Percentiles rank a stretch among this genome's conserved stretches.
These are phyloP conservation scores for Musa troglodytarum DNA, from an alignment of 176 grass and related monocot genomes.

Conservation along the genomic window DNA sequence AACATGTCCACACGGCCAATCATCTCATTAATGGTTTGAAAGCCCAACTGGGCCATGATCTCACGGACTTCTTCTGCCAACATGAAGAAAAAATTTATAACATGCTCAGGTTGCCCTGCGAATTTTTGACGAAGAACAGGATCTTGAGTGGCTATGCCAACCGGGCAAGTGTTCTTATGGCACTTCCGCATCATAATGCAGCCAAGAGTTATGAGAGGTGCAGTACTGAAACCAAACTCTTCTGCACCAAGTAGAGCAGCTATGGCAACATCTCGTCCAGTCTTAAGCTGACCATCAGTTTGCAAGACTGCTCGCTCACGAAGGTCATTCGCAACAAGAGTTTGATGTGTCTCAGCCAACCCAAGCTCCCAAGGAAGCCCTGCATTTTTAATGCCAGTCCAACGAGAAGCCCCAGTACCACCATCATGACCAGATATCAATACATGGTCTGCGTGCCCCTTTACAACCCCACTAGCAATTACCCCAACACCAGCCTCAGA, in stretches of 20 bases:
- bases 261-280: conserved; percentile 90
- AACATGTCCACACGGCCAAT: conserved; percentile 89
- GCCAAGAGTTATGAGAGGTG: conserved; percentile 91
- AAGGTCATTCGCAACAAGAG: conserved; percentile 79
- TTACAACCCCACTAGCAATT: conserved; percentile 90
- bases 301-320: conserved; percentile 86
- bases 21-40: conserved; percentile 72
- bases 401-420: conserved; percentile 92
- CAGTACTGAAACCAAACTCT: conserved; percentile 98
- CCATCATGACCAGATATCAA: conserved; percentile 98
- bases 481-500: conserved; percentile 95
- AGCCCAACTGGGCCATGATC: conserved; percentile 85
- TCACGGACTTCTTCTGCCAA: conserved; percentile 93
- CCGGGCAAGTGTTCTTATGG: conserved; percentile 90
- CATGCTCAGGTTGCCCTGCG: conserved; percentile 93
- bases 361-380: conserved; percentile 99
- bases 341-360: conserved; percentile 97
- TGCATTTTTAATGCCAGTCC: conserved; percentile 99
- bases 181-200: conserved; percentile 99
- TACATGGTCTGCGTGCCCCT: conserved; percentile 94
- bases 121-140: conserved; percentile 92
- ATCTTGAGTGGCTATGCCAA: conserved; percentile 98
- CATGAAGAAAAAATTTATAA: conserved; percentile 99
- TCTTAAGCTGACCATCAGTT: conserved; percentile 97
- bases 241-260: conserved; percentile 93